Conservation (phyloP, 805 yeast genomes). For the fission yeast (Schizosaccharomyces pombe) region DNA sequence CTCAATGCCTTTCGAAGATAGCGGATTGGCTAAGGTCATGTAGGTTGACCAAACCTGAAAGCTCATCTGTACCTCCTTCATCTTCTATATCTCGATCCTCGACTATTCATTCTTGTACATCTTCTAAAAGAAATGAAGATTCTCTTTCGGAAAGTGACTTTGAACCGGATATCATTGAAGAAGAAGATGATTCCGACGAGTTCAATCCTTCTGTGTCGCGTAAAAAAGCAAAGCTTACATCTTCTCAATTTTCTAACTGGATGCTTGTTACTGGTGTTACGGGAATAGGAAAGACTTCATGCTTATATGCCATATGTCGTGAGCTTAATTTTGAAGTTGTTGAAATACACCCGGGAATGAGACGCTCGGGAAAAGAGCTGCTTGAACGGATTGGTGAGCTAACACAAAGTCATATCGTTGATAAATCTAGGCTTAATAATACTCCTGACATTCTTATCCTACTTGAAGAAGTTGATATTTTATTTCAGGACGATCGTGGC, state of each 20-base stretch:
- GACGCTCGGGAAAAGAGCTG: constrained; percentile 51
- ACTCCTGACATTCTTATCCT: constrained; percentile 25
- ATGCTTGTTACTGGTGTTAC: constrained; percentile 43
- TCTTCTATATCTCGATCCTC: neutral
- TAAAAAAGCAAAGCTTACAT: neutral
- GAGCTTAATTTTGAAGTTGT: constrained; percentile 47
- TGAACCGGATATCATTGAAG: neutral
- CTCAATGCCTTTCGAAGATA: neutral
- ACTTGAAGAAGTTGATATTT: constrained; percentile 65
- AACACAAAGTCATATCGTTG: constrained; percentile 64
- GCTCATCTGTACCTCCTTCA: neutral
- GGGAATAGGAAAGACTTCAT: constrained; percentile 59
- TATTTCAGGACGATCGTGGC: constrained; percentile 52
- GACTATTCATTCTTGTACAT: neutral
- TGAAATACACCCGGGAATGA: constrained; percentile 57
- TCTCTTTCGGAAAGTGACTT: neutral
- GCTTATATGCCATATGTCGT: constrained; percentile 43
- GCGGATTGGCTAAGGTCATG: neutral
- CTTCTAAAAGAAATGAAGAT: neutral
- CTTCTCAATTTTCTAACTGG: constrained; percentile 13
- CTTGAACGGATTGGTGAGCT: constrained; percentile 44
- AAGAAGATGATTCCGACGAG: neutral
- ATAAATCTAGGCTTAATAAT: constrained; percentile 11
- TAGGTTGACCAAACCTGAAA: neutral
- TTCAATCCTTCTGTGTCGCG: neutral